Conservation (phyloP, 345 rosid genomes). For the Corymbia maculata region DNA sequence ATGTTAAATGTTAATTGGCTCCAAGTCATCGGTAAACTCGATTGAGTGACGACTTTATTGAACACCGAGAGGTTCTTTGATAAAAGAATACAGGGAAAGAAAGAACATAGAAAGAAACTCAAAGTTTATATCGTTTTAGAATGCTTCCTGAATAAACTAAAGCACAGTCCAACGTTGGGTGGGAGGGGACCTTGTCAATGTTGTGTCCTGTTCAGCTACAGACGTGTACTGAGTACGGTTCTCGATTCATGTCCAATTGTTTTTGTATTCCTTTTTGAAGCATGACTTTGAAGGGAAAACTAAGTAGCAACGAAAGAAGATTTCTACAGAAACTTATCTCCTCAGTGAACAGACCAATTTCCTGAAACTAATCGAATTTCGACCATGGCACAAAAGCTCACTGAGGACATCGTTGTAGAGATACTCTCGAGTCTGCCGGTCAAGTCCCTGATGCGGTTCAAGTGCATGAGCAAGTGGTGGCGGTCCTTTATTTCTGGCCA, state of each 20-base stretch:
- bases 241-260: not conserved
- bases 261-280: not conserved
- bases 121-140: not conserved
- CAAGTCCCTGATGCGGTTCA: not conserved
- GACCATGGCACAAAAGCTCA: not conserved
- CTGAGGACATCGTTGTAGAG: not conserved
- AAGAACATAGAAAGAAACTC: not conserved
- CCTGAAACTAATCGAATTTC: not conserved
- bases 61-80: not conserved
- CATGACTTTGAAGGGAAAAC: not conserved
- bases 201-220: not conserved
- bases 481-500: not conserved
- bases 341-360: not conserved
- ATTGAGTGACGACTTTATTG: not conserved
- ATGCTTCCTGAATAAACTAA: not conserved
- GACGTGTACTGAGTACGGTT: not conserved
- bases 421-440: slow-evolving; percentile 2
- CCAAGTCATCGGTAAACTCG: not conserved
- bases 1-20: not conserved
- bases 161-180: not conserved
- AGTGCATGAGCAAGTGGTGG: slow-evolving; percentile 2
- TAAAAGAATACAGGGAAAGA: not conserved
- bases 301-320: not conserved
- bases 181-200: not conserved
- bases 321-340: not conserved